Evolutionary conservation across 2,329 filamentous ascomycete genomes (phyloP).

Genomic region (Monosporascus sp.): DNA sequence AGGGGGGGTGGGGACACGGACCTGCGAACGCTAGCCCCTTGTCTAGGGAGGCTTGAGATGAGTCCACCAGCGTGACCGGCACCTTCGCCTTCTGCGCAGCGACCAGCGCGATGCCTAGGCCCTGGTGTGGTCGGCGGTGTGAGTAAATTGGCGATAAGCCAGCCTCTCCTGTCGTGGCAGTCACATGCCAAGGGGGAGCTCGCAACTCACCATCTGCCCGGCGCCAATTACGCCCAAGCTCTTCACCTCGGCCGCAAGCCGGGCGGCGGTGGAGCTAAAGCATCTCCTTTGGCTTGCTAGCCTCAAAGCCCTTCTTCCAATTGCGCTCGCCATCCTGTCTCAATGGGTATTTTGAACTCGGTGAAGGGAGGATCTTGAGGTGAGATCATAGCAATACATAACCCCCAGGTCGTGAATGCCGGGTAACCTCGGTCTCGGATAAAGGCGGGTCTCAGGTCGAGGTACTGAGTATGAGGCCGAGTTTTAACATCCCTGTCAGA

Average conservation of each 20-base stretch:
- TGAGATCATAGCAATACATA: conserved; percentile 1
- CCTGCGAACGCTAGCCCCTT: conserved; percentile 88
- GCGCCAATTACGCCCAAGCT: conserved; percentile 87
- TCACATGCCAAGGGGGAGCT: conserved; percentile 33
- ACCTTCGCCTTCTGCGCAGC: conserved; percentile 80
- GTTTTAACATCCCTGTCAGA: no score
- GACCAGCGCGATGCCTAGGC: conserved; percentile 90
- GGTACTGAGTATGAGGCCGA: no score
- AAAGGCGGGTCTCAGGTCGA: conserved; percentile 13
- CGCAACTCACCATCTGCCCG: conserved; percentile 78
- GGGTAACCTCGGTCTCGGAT: conserved; percentile 27
- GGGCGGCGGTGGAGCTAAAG: conserved; percentile 65
- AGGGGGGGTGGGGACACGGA: conserved; percentile 31
- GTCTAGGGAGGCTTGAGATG: conserved; percentile 74
- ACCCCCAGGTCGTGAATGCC: conserved; percentile 5
- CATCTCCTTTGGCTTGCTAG: conserved; percentile 41
- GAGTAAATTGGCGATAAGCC: not conserved
- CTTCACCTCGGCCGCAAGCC: conserved; percentile 68
- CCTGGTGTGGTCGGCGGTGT: conserved; percentile 48
- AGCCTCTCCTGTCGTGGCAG: not conserved
- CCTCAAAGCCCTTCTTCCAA: conserved; percentile 33
- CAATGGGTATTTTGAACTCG: not conserved
- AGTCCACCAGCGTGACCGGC: conserved; percentile 82
- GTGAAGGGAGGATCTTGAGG: conserved; percentile 4
- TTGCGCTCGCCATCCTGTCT: conserved; percentile 34